Percentiles rank a stretch among this genome's conserved stretches.
Conservation (phyloP, 2,329 filamentous ascomycete genomes). For the Diaporthe citriasiana region DNA sequence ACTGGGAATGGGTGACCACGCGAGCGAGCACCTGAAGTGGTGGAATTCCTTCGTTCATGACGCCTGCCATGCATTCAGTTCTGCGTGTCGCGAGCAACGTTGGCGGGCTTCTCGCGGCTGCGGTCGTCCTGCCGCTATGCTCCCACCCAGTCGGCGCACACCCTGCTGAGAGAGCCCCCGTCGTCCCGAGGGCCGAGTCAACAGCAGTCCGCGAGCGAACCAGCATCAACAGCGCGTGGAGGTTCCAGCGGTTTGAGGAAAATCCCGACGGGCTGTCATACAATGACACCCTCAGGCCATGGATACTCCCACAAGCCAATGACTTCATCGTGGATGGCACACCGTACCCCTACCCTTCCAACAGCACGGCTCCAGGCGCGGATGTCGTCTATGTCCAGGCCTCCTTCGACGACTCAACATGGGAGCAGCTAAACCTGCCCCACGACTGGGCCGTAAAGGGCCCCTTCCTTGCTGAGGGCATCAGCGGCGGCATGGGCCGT, state of each 20-base stretch:
- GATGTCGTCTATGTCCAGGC: constrained; percentile 17
- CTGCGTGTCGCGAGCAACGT: constrained; percentile 1
- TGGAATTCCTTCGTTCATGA: background rate
- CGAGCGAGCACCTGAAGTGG: constrained; percentile 10
- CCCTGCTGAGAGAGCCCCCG: background rate
- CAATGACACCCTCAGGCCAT: constrained; percentile 23
- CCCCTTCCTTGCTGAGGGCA: constrained; percentile 55
- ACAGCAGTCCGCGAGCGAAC: constrained; percentile 26
- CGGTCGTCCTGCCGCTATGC: constrained; percentile 2
- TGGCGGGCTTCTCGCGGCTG: constrained; percentile 18
- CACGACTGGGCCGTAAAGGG: constrained; percentile 65
- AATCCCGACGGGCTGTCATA: constrained; percentile 27
- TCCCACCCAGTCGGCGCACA: constrained; percentile 7
- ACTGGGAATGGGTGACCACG: background rate
- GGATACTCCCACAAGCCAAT: constrained; percentile 32
- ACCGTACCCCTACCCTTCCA: background rate
- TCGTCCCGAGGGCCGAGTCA: background rate
- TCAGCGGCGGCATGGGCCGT: constrained; percentile 57
- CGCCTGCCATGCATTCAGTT: constrained; percentile 19
- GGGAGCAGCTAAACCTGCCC: constrained; percentile 59
- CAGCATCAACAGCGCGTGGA: constrained; percentile 33
- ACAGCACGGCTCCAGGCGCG: constrained; percentile 9
- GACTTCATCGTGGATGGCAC: constrained; percentile 27
- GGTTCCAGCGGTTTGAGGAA: constrained; percentile 17
- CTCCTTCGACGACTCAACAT: constrained; percentile 54